Percentiles rank a stretch among this genome's conserved stretches.
Evolutionary conservation across 2,329 filamentous ascomycete genomes (phyloP).

Genomic region (Aspergillus flavus): DNA sequence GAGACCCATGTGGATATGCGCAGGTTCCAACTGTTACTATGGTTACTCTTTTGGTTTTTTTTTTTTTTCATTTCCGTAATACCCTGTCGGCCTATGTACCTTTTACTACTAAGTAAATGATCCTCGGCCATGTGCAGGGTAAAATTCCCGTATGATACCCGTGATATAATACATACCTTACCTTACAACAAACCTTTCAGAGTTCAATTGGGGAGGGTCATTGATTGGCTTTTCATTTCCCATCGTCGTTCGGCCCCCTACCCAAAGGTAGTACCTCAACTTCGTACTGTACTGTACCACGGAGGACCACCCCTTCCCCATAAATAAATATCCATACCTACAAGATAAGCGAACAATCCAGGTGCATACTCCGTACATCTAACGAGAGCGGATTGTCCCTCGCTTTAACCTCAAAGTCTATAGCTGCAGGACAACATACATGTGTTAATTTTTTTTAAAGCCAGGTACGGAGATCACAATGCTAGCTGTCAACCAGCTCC

Average conservation of each 20-base stretch:
- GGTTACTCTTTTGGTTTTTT: conserved; percentile 1
- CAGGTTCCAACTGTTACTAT: conserved; percentile 7
- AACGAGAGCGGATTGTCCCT: not conserved
- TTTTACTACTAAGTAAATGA: not conserved
- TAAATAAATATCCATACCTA: not conserved
- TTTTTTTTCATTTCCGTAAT: not conserved
- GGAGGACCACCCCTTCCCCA: not conserved
- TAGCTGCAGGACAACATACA: not conserved
- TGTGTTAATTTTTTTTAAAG: not conserved
- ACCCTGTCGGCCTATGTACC: not conserved
- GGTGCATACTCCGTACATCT: not conserved
- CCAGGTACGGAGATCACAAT: not conserved
- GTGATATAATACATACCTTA: not conserved
- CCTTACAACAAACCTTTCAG: not conserved
- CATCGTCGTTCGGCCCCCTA: not conserved
- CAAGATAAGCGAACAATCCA: not conserved
- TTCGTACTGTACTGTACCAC: not conserved
- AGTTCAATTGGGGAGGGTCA: not conserved
- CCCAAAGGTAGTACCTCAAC: not conserved
- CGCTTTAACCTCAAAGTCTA: not conserved
- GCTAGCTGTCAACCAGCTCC: not conserved
- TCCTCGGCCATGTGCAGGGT: not conserved
- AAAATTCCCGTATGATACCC: not conserved
- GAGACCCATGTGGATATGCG: conserved; percentile 1
- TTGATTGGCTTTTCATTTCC: conserved; percentile 3